These are phyloP conservation scores for Melampsora larici-populina DNA, from an alignment of 1,284 basidiomycete genomes.

Conservation along the genomic window DNA sequence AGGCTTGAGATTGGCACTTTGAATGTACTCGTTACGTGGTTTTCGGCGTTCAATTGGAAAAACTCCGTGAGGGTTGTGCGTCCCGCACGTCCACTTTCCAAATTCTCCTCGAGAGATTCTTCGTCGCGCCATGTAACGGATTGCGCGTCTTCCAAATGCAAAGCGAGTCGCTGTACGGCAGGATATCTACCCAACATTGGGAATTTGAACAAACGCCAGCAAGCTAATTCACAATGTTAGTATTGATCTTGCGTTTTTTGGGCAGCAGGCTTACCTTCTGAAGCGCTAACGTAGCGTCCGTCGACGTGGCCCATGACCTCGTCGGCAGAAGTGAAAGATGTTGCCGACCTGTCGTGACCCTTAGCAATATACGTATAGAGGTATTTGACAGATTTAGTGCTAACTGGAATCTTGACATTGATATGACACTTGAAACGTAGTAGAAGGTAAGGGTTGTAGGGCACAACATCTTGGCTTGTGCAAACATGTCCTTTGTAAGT, in stretches of 20 bases:
- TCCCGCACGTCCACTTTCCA: neutral
- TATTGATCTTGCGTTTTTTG: no score
- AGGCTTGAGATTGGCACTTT: neutral
- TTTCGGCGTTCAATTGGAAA: neutral
- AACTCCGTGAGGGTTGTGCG: neutral
- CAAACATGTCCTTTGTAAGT: neutral
- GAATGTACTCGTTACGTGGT: neutral
- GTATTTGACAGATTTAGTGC: conserved; percentile 56
- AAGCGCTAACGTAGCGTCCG: conserved; percentile 54
- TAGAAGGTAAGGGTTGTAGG: conserved; percentile 54
- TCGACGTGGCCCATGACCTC: conserved; percentile 55
- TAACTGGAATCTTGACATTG: conserved; percentile 56
- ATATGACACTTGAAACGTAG: conserved; percentile 58
- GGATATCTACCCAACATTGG: neutral
- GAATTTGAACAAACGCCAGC: conserved; percentile 52
- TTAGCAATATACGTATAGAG: conserved; percentile 60
- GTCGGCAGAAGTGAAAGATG: conserved; percentile 45
- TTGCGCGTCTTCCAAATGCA: neutral
- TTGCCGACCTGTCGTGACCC: conserved; percentile 55
- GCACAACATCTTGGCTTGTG: conserved; percentile 53
- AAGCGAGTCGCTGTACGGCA: neutral
- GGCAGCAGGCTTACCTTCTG: conserved; percentile 6
- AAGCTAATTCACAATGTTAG: conserved; percentile 45
- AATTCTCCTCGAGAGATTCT: neutral
- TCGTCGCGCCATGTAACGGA: neutral